Conservation (phyloP, 352 stramenopile species). For the Phytophthora litchii region DNA sequence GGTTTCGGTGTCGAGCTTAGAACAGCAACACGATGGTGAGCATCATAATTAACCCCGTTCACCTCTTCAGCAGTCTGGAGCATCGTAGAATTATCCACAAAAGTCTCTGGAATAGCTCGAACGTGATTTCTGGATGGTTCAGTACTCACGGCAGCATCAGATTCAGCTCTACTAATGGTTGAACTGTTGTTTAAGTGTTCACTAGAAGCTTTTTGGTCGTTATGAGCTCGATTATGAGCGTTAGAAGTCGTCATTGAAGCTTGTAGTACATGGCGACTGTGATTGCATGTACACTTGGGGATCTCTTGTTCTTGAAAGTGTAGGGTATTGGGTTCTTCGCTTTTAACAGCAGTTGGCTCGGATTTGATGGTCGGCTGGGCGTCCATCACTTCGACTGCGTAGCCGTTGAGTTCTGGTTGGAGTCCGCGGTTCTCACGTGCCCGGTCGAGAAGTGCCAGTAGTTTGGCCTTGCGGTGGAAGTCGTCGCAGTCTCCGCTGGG, state of each 20-base stretch:
- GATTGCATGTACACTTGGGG: slow-evolving; percentile 5
- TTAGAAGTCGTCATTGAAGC: neutral
- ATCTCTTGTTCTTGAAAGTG: slow-evolving; percentile 1
- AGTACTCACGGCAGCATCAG: neutral
- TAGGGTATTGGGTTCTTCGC: neutral
- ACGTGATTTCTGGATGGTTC: neutral
- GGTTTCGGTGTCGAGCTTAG: slow-evolving; percentile 19
- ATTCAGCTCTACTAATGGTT: neutral
- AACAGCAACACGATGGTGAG: slow-evolving; percentile 10
- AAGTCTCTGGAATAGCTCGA: neutral
- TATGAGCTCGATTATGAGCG: no score
- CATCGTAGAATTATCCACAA: neutral
- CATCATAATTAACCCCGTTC: no score
- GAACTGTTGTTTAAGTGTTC: slow-evolving; percentile 5
- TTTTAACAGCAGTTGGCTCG: slow-evolving; percentile 16
- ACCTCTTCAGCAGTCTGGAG: slow-evolving; percentile 11
- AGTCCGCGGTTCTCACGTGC: slow-evolving; percentile 36
- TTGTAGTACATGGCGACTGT: slow-evolving; percentile 11
- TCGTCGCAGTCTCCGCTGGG: slow-evolving; percentile 11
- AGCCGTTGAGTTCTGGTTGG: slow-evolving; percentile 17
- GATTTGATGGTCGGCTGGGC: slow-evolving; percentile 14
- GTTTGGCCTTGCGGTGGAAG: slow-evolving; percentile 27
- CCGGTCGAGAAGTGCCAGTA: slow-evolving; percentile 51
- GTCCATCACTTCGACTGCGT: slow-evolving; percentile 10
- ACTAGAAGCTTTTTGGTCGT: no score